Base-by-base conservation (phyloP, 2,329 filamentous ascomycete genomes). In the Cladosporium sp. region DNA sequence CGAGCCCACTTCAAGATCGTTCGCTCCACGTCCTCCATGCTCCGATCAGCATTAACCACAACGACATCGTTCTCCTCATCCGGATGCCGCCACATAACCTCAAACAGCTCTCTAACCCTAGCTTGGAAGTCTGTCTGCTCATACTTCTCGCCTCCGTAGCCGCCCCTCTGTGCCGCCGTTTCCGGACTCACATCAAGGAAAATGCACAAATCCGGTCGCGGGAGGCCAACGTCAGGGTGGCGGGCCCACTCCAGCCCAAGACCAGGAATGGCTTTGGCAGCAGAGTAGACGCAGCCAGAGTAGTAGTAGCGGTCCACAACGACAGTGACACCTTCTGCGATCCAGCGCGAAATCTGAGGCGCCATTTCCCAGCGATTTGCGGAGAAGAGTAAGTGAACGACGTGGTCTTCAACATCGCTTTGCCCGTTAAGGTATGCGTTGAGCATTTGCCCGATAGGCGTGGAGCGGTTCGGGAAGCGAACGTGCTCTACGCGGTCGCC, bases 281-380 rank as follows among this genome's bases (percentile, higher is more conserved):
- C 92, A 28, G 90, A 92, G 81, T 98, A 99, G 59, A 97, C 92
- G 66, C 93, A 91, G 64, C 95, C 95, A 24, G 91, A 95, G 82
- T 97, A 94, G 77, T 96, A 96, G 81, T 98, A 99, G 58, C 95
- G 89, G 78, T 99, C 95, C 71, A 94, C 89, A 47, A 99, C 83
- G 36, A 99, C 85, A 0, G 88, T 95, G 24, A 84, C 88, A 10
- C 94, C 93, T 1, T 82, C 78, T 0, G 82, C 80, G 6, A 97
- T 81, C 7, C 76, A 75, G 26, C 72, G 59, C 68, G 74, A 71
- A 34, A 83, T 82, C 1, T 75, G 76, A 49, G 75, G 79, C 75
- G 78, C 80, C 55, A 82, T 78, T 75, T 97, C 93, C 93, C 93
- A 97, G 58, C 93, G 86, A 77, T 97, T 97, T 11, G 93, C 92